These are phyloP conservation scores for Piromyces sp. DNA, from an alignment of 192 early-diverging fungal species.

Conservation along the genomic window DNA sequence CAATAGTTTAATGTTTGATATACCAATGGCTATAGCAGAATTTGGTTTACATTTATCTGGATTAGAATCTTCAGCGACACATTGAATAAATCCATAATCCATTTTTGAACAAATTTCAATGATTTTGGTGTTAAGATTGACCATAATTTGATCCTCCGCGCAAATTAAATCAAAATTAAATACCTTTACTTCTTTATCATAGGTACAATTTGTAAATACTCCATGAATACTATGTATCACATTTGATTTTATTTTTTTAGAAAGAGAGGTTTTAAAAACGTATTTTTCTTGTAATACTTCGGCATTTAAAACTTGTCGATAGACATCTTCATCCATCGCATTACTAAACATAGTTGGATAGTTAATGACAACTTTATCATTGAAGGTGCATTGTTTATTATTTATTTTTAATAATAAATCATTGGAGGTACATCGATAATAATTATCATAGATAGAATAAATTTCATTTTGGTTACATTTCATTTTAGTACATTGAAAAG, in stretches of 20 bases:
- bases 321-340: neutral
- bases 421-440: neutral
- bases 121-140: neutral
- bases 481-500: neutral
- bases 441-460: neutral
- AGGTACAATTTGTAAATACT: neutral
- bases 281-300: neutral
- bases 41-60: neutral
- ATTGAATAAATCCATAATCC: neutral
- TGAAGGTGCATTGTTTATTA: neutral
- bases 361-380: neutral
- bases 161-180: neutral
- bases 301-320: neutral
- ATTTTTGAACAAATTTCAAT: neutral
- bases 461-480: neutral
- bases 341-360: neutral
- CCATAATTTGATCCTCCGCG: neutral
- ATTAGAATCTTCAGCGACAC: neutral
- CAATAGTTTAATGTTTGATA: neutral
- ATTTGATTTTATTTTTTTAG: neutral
- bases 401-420: neutral
- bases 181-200: neutral
- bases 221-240: neutral
- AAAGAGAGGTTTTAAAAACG: neutral
- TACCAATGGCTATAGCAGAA: neutral